A percentile compares a stretch with the other conserved stretches of the same genome.
Conservation (phyloP, 2,329 filamentous ascomycete genomes). For the Exophiala calicioides region DNA sequence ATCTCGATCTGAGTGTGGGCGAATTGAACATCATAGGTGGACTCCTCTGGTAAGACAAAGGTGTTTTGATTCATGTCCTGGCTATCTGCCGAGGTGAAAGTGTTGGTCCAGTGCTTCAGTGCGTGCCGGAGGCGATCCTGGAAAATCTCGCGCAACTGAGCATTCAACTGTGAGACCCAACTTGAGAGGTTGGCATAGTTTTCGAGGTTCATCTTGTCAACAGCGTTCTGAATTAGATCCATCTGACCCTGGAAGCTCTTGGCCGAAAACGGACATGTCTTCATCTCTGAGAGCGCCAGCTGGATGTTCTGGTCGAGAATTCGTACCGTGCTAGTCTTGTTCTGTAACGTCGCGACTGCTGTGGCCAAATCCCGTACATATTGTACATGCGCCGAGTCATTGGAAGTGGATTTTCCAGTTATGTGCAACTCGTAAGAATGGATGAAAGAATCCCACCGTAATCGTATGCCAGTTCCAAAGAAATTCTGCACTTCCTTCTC, state of each 20-base stretch:
- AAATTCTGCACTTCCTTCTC: slow-evolving; percentile 84
- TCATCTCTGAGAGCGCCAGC: slow-evolving; percentile 78
- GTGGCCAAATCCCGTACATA: slow-evolving; percentile 93
- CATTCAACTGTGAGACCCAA: slow-evolving; percentile 88
- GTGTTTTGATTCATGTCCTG: slow-evolving; percentile 30
- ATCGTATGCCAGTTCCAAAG: slow-evolving; percentile 80
- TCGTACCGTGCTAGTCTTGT: slow-evolving; percentile 76
- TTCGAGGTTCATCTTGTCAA: slow-evolving; percentile 95
- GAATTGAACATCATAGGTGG: slow-evolving; percentile 43
- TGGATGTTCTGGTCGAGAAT: slow-evolving; percentile 79
- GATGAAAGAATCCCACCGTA: slow-evolving; percentile 97
- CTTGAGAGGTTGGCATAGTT: slow-evolving; percentile 89
- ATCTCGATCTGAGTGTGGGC: slow-evolving; percentile 76
- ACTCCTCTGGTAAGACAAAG: slow-evolving; percentile 25
- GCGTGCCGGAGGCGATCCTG: slow-evolving; percentile 81
- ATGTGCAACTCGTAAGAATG: slow-evolving; percentile 92
- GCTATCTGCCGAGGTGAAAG: slow-evolving; percentile 64
- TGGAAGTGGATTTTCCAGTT: slow-evolving; percentile 58
- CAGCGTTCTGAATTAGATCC: slow-evolving; percentile 83
- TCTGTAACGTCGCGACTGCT: slow-evolving; percentile 82
- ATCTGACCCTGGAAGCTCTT: slow-evolving; percentile 77
- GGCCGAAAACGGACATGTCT: slow-evolving; percentile 78
- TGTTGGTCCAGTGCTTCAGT: slow-evolving; percentile 80
- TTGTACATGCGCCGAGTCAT: slow-evolving; percentile 90
- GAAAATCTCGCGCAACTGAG: slow-evolving; percentile 77